phyloP scores from a whole-genome alignment of 2,329 filamentous ascomycete genomes.

The Sarocladiaceae sp. region DNA sequence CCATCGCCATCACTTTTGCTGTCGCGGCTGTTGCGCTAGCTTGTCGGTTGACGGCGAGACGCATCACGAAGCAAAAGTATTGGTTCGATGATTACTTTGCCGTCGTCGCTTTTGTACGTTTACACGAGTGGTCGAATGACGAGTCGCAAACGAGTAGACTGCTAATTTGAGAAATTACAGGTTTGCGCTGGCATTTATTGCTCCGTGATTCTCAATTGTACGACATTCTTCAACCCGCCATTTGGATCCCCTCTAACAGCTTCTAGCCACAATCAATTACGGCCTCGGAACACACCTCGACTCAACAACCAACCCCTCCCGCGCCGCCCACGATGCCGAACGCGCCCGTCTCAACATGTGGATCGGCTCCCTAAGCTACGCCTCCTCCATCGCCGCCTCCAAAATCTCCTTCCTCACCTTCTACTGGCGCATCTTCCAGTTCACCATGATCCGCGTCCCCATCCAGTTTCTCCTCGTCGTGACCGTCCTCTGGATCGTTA shows the following conservation, averaged over 20 bases:
- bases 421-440: constrained; percentile 9
- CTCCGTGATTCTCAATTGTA: constrained; percentile 1
- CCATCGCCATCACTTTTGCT: neutral
- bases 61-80: neutral
- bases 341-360: neutral
- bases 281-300: neutral
- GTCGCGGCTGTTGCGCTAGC: neutral
- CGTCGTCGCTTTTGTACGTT: neutral
- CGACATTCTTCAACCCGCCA: neutral
- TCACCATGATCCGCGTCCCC: constrained; percentile 5
- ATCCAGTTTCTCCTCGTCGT: neutral
- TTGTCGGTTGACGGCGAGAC: neutral
- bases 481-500: neutral
- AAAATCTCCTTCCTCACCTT: constrained; percentile 9
- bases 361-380: constrained; percentile 7
- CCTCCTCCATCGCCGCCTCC: constrained; percentile 4
- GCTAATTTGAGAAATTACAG: neutral
- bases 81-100: constrained; percentile 6
- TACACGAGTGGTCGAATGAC: neutral
- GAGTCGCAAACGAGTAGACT: neutral
- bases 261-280: neutral
- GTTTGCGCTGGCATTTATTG: neutral
- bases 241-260: neutral
- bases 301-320: neutral
- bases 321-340: neutral